phyloP scores from a whole-genome alignment of 306 rosid genomes.

The Acacia acuminata region DNA sequence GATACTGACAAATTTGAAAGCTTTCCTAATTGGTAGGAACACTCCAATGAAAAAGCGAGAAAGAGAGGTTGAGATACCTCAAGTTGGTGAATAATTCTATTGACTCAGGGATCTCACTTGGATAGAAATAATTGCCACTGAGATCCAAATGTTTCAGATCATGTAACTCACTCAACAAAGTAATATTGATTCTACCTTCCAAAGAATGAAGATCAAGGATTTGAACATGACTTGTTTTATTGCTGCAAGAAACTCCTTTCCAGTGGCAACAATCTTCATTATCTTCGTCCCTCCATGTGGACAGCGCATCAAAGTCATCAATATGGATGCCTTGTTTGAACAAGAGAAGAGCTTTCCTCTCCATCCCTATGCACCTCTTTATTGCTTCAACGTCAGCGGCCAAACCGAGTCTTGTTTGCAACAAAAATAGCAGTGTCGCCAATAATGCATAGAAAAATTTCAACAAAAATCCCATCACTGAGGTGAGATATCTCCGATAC shows the following conservation, averaged over 20 bases:
- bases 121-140: not conserved
- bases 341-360: constrained; percentile 21
- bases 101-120: not conserved
- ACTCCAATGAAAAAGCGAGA: not conserved
- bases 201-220: constrained; percentile 17
- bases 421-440: not conserved
- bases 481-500: not conserved
- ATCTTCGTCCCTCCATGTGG: constrained; percentile 3
- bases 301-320: not conserved
- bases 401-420: not conserved
- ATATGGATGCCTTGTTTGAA: not conserved
- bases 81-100: not conserved
- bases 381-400: not conserved
- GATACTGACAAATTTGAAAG: not conserved
- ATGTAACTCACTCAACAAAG: not conserved
- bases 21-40: not conserved
- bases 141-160: not conserved
- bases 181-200: not conserved
- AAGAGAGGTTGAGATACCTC: not conserved
- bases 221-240: not conserved
- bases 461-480: not conserved
- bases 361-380: not conserved
- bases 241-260: constrained; percentile 17
- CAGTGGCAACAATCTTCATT: constrained; percentile 21
- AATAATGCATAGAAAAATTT: not conserved